Base-by-base conservation (phyloP, 1,139 yeast genomes). In the Scheffersomyces parashehatae region DNA sequence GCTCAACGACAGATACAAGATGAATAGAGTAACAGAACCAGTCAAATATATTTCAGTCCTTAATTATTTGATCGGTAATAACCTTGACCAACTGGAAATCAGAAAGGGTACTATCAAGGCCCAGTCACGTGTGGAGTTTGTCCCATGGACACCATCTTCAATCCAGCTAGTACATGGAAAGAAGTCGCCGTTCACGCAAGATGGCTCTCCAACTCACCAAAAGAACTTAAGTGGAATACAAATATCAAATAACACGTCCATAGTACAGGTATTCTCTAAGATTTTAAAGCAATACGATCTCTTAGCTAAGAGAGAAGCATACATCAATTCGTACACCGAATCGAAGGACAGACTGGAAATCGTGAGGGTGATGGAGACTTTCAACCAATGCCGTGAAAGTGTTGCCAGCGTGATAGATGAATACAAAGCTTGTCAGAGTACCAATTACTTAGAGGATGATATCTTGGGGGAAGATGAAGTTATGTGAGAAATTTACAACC, bases 71-170 rank as follows among this genome's bases (percentile, higher is more conserved):
- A 86, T 89, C 43, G 97, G 97, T 1, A 54, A 58, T 28, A 58
- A 60, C 31, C 74, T 83, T 30, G 89, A 87, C 52, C 88, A 85
- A 43, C 71, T 73, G 4, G 97, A 90, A 54, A 79, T 91, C 5
- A 83, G 89, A 53, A 89, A 88, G 62, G 95, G 96, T 0, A 70
- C 87, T 20, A 64, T 84, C 13, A 84, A 89, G 49, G 85, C 93
- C 3, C 86, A 91, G 48, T 88, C 85, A 48, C 72, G 97, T 40
- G 76, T 90, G 0, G 75, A 80, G 31, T 93, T 90, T 68, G 89
- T 88, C 2, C 95, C 96, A 0, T 88, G 96, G 88, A 82, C 91
- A 1, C 83, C 96, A 0, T 81, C 93, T 1, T 79, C 93, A 10
- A 76, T 90, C 5, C 95, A 88, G 58, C 73, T 90, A 0, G 91